These are phyloP conservation scores for Artemisia tridentata DNA, from an alignment of 129 eudicot species.

Conservation along the genomic window DNA sequence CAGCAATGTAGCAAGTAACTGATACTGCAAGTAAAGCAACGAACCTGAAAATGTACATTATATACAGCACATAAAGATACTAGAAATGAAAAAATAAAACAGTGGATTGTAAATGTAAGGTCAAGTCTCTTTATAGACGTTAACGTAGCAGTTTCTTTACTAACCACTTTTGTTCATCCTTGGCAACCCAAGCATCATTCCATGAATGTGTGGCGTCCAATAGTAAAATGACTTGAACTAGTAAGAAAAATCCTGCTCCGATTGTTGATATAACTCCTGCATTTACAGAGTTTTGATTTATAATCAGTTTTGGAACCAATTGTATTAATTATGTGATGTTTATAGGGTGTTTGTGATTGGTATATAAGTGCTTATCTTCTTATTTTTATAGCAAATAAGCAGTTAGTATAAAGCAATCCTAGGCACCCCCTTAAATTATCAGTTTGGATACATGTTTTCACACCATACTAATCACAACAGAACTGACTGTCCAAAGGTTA, in stretches of 20 bases:
- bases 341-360: no score
- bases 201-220: slow-evolving; percentile 93
- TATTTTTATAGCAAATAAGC: no score
- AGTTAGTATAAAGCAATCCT: no score
- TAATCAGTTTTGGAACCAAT: no score
- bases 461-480: no score
- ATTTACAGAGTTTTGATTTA: slow-evolving; percentile 11
- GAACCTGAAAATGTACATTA: slow-evolving; percentile 52
- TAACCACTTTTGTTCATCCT: slow-evolving; percentile 96
- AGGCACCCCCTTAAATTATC: no score
- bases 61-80: neutral
- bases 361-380: no score
- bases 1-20: slow-evolving; percentile 71
- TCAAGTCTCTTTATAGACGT: neutral
- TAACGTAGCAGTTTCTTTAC: slow-evolving; percentile 17
- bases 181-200: slow-evolving; percentile 99
- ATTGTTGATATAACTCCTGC: slow-evolving; percentile 85
- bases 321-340: no score
- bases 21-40: slow-evolving; percentile 87
- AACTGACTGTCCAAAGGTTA: no score
- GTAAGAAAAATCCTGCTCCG: slow-evolving; percentile 88
- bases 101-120: neutral
- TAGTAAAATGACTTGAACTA: slow-evolving; percentile 84
- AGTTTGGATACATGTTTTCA: no score
- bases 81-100: slow-evolving; percentile 14